Evolutionary conservation across 768 basidiomycete genomes (phyloP).

Genomic region (Pulveroboletus sp.): DNA sequence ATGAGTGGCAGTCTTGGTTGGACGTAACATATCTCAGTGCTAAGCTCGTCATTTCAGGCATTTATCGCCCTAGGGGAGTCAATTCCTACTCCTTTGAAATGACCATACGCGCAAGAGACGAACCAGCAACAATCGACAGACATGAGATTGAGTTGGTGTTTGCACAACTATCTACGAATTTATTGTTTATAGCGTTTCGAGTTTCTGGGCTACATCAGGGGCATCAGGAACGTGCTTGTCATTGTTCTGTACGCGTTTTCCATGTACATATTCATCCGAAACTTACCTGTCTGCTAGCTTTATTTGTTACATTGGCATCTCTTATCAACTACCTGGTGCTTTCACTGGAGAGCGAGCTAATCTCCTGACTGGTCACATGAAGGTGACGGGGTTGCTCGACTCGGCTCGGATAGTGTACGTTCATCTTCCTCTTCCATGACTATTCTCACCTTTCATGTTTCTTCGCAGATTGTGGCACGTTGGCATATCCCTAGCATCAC

Average conservation of each 20-base stretch:
- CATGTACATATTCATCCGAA: background rate
- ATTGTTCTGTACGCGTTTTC: conserved; percentile 54
- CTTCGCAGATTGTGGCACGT: conserved; percentile 56
- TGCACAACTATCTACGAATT: background rate
- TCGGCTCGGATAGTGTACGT: conserved; percentile 61
- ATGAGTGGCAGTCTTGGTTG: conserved; percentile 45
- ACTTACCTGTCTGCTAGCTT: conserved; percentile 44
- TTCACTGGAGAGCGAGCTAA: conserved; percentile 64
- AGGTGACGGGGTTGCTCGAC: conserved; percentile 76
- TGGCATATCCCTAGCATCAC: conserved; percentile 58
- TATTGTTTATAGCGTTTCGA: conserved; percentile 2
- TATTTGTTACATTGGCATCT: conserved; percentile 67
- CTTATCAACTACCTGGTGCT: conserved; percentile 75
- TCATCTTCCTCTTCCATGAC: background rate
- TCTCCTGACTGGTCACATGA: conserved; percentile 67
- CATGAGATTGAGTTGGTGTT: conserved; percentile 53
- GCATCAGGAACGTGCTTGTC: conserved; percentile 59
- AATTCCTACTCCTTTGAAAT: conserved; percentile 60
- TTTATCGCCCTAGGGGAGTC: conserved; percentile 63
- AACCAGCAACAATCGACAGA: conserved; percentile 57
- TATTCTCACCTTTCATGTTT: background rate
- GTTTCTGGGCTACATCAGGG: conserved; percentile 55
- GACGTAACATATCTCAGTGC: background rate
- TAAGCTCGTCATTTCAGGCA: conserved; percentile 41
- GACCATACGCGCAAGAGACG: conserved; percentile 69